Conservation (phyloP, 2,329 filamentous ascomycete species). For the Cladophialophora carrionii region DNA sequence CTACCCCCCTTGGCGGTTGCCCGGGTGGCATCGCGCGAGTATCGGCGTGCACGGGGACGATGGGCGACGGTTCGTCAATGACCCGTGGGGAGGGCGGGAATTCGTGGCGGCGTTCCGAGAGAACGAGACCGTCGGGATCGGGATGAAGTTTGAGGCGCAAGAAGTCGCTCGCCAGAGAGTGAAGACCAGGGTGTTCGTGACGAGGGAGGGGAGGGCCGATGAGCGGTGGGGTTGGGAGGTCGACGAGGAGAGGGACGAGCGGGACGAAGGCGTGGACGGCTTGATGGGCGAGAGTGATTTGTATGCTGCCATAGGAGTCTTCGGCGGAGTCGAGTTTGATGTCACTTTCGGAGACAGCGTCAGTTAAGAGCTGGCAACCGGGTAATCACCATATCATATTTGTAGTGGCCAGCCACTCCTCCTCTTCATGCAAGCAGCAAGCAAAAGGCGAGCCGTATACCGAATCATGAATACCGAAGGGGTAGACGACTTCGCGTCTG, state of each 20-base stretch:
- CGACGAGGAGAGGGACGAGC: slow-evolving; percentile 61
- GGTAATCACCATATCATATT: background rate
- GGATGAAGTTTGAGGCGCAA: slow-evolving; percentile 56
- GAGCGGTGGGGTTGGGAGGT: slow-evolving; percentile 58
- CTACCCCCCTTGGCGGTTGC: slow-evolving; percentile 64
- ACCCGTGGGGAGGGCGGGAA: slow-evolving; percentile 62
- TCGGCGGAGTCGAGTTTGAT: slow-evolving; percentile 65
- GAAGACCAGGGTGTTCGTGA: slow-evolving; percentile 57
- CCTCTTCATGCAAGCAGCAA: background rate
- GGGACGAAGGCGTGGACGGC: slow-evolving; percentile 61
- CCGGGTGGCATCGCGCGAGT: slow-evolving; percentile 66
- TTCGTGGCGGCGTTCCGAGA: slow-evolving; percentile 58
- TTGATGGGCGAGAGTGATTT: slow-evolving; percentile 70
- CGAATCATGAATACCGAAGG: background rate
- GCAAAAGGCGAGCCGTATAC: background rate
- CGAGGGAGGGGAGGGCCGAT: slow-evolving; percentile 57
- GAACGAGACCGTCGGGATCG: slow-evolving; percentile 63
- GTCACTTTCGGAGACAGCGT: slow-evolving; percentile 53
- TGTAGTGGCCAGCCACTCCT: background rate
- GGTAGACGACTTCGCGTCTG: background rate
- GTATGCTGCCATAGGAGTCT: slow-evolving; percentile 63
- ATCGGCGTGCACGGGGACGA: slow-evolving; percentile 66
- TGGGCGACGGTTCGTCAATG: slow-evolving; percentile 65
- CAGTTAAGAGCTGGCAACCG: background rate
- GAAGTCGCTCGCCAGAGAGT: slow-evolving; percentile 33